Evolutionary conservation across 176 grass and related monocot species (phyloP).

Genomic region (Urochloa ruziziensis): DNA sequence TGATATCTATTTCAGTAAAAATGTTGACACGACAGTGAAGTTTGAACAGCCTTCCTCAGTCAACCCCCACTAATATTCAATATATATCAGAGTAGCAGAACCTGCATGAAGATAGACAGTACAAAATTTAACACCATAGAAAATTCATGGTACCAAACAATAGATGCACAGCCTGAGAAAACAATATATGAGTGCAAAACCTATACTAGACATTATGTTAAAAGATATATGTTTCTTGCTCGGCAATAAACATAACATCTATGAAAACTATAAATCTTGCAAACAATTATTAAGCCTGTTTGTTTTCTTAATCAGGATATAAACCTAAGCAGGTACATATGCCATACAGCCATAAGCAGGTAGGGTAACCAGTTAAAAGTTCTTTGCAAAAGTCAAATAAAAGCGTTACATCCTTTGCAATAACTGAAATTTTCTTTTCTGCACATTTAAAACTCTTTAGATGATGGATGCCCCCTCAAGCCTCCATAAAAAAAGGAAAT

Average conservation of each 20-base stretch:
- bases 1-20: background rate
- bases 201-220: background rate
- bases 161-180: background rate
- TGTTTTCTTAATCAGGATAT: background rate
- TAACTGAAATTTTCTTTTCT: background rate
- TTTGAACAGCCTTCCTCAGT: background rate
- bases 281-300: background rate
- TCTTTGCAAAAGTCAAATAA: background rate
- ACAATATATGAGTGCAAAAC: background rate
- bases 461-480: background rate
- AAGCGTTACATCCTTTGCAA: background rate
- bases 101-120: slow-evolving; percentile 7
- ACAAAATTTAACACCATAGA: slow-evolving; percentile 16
- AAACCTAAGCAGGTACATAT: background rate
- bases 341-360: background rate
- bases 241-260: background rate
- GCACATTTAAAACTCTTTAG: background rate
- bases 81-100: background rate
- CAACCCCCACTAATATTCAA: background rate
- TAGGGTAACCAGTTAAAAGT: background rate
- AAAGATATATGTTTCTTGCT: background rate
- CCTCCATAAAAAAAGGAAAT: background rate
- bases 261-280: background rate
- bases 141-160: background rate
- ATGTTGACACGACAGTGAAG: background rate